Conservation (phyloP, 2,329 filamentous ascomycete species). For the Penicillium fuscoglaucum region DNA sequence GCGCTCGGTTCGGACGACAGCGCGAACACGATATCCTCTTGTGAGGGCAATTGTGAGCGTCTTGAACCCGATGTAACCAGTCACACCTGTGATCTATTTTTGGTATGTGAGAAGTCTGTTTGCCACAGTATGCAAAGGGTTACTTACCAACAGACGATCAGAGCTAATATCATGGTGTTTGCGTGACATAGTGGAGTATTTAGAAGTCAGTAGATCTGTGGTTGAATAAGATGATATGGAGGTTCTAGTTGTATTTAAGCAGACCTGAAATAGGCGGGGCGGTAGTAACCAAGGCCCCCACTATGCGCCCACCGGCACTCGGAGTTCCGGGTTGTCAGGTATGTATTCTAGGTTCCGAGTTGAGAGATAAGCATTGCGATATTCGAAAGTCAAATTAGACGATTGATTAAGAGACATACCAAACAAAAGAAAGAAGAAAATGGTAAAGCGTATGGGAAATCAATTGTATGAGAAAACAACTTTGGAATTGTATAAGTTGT, state of each 20-base stretch:
- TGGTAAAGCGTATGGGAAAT: no score
- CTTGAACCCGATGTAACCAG: slow-evolving; percentile 2
- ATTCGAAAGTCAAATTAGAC: no score
- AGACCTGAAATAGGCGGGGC: neutral
- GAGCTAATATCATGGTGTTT: neutral
- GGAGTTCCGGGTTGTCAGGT: neutral
- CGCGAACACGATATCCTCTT: slow-evolving; percentile 1
- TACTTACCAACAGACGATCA: neutral
- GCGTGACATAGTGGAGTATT: neutral
- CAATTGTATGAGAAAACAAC: no score
- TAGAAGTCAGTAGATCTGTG: neutral
- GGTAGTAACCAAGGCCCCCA: neutral
- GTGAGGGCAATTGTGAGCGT: neutral
- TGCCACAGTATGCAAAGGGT: neutral
- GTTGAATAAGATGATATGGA: neutral
- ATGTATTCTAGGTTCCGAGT: neutral
- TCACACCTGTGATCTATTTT: slow-evolving; percentile 7
- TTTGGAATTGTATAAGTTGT: no score
- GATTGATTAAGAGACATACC: no score
- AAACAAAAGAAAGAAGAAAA: no score
- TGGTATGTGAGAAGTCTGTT: neutral
- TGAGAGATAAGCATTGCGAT: no score
- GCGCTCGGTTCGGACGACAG: neutral
- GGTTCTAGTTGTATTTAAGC: neutral
- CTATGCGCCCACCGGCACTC: neutral